Evolutionary conservation across 2,329 filamentous ascomycete genomes (phyloP).

Genomic region (Xylaria sp.): DNA sequence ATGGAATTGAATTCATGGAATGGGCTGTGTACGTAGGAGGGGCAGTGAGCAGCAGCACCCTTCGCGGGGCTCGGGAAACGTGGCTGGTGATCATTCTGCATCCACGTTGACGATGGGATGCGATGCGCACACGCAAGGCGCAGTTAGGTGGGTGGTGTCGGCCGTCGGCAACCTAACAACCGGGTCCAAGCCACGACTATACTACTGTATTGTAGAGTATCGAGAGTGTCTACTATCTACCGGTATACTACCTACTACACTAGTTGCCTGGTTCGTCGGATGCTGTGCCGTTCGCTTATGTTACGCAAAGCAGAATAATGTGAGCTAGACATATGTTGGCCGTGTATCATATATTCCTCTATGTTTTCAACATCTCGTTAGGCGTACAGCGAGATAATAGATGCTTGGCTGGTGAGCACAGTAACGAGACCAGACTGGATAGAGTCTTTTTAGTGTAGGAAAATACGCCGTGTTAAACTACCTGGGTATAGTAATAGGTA

Average conservation of each 20-base stretch:
- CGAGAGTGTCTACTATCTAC: no score
- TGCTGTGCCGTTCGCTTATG: constrained; percentile 17
- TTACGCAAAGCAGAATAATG: not conserved
- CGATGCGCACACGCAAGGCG: constrained; percentile 13
- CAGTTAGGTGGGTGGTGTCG: constrained; percentile 2
- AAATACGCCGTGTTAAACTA: no score
- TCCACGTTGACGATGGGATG: not conserved
- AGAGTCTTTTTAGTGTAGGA: no score
- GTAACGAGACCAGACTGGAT: no score
- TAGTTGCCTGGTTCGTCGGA: not conserved
- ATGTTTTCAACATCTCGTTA: not conserved
- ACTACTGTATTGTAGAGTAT: no score
- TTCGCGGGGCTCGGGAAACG: not conserved
- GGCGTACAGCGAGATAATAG: not conserved
- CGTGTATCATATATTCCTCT: not conserved
- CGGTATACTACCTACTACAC: no score
- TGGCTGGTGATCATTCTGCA: not conserved
- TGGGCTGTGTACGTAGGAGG: no score
- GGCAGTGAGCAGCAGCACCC: constrained; percentile 5
- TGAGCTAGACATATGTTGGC: constrained; percentile 2
- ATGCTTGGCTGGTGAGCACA: no score
- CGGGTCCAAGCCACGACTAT: constrained; percentile 22
- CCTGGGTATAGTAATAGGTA: no score
- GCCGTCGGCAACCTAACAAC: not conserved
- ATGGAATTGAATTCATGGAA: no score